phyloP scores from a whole-genome alignment of 129 eudicot genomes.

The Tagetes erecta region DNA sequence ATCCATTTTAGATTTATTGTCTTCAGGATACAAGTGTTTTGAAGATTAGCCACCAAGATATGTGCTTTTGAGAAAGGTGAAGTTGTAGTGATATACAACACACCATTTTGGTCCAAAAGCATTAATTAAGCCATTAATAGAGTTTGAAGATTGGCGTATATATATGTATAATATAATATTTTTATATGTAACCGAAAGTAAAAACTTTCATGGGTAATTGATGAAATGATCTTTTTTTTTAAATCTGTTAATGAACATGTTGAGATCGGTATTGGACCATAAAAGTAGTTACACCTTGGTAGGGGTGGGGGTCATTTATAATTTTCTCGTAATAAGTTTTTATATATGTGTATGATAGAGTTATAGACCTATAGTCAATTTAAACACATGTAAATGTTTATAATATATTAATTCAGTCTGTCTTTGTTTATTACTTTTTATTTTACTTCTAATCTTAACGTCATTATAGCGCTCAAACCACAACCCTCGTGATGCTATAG shows the following conservation, averaged over 20 bases:
- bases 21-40: slow-evolving; percentile 13
- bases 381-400: too few species aligned
- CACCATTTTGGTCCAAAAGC: slow-evolving; percentile 54
- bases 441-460: too few species aligned
- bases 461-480: too few species aligned
- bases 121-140: neutral
- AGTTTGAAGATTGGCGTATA: slow-evolving; percentile 41
- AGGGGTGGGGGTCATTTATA: too few species aligned
- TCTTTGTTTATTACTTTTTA: too few species aligned
- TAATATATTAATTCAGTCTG: too few species aligned
- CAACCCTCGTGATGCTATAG: too few species aligned
- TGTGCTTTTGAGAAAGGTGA: slow-evolving; percentile 51
- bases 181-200: slow-evolving; percentile 3
- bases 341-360: too few species aligned
- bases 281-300: too few species aligned
- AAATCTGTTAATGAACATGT: slow-evolving; percentile 29
- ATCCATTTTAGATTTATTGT: neutral
- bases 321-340: too few species aligned
- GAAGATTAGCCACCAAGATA: slow-evolving; percentile 17
- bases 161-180: slow-evolving; percentile 7
- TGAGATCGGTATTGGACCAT: slow-evolving; percentile 16
- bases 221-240: neutral
- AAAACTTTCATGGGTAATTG: neutral
- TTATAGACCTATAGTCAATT: too few species aligned
- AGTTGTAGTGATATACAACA: slow-evolving; percentile 81